Percentiles rank a stretch among this genome's conserved stretches.
Evolutionary conservation across 305 asterid genomes (phyloP).

Genomic region (Solanum hybrid): DNA sequence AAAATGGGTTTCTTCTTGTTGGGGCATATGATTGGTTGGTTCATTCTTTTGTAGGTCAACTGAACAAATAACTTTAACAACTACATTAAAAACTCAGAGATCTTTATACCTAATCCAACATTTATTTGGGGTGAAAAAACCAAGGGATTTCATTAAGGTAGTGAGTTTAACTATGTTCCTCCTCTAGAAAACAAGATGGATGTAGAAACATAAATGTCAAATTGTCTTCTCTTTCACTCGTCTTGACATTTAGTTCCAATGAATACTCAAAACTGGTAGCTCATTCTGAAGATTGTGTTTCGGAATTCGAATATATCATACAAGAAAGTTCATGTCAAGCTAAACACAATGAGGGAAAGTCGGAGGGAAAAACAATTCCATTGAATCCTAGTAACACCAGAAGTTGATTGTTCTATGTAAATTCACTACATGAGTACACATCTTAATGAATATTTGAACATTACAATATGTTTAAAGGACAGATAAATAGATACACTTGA

Average conservation of each 20-base stretch:
- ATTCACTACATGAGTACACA: not conserved
- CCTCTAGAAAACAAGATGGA: not conserved
- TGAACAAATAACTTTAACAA: not conserved
- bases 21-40: not conserved
- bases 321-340: not conserved
- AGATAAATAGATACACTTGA: conserved; percentile 1
- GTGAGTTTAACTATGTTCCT: not conserved
- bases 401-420: not conserved
- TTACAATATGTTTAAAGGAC: not conserved
- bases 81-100: not conserved
- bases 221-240: not conserved
- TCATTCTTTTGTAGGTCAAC: not conserved
- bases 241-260: not conserved
- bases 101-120: not conserved
- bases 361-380: not conserved
- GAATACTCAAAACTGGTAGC: not conserved
- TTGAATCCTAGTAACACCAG: not conserved
- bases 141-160: not conserved
- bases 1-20: not conserved
- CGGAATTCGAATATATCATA: not conserved
- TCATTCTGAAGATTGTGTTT: not conserved
- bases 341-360: not conserved
- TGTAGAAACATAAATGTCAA: not conserved
- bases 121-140: not conserved
- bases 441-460: not conserved